Base-by-base conservation (phyloP, 108 stramenopile genomes). In the Nitzschia palea region DNA sequence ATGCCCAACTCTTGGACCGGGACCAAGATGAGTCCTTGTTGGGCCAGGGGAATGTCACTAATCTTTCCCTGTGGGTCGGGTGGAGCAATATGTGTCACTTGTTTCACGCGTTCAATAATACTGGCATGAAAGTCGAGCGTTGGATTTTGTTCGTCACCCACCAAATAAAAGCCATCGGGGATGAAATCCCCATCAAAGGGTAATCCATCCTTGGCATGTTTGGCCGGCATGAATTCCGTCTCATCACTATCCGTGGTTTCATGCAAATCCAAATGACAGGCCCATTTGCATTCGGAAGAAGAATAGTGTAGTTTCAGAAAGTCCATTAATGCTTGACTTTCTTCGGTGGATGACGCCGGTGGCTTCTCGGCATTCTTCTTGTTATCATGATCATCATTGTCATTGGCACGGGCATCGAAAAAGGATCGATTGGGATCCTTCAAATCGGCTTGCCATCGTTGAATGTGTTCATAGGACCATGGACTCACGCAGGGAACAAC, bases 171-270 rank as follows among this genome's bases (percentile, higher is more conserved):
- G 37, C 87, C 87, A 81, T 88, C 87, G 15, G 87, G 87, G 28
- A 88, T 88, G n/a, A n/a, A 36, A 17, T 67, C 78, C 9, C 50
- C 51, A 4, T 66, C n/a, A 23, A 66, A 62, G 17, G 44, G 20
- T 4, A 53, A 37, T 17, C 88, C 87, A 44, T 71, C 84, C 3
- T 76, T 64, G 31, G 91, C 87, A 9, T 56, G 80, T 55, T 78
- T 81, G 62, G 87, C 84, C 4, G 86, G 87, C 9, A 74, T 63
- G 58, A 86, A 92, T 71, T 87, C 88, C 0, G 86, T 76, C n/a
- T 58, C 65, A 55, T 92, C 91, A 0, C 86, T 80, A 64, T 92
- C 70, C 22, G 91, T 92, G 20, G 91, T 92, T 76, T 92, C 91
- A 56, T 92, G 91, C 34, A 87, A 65, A 72, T 92, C 91, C 36